Evolutionary conservation across 305 asterid genomes (phyloP).

Genomic region (Euphrasia arctica): DNA sequence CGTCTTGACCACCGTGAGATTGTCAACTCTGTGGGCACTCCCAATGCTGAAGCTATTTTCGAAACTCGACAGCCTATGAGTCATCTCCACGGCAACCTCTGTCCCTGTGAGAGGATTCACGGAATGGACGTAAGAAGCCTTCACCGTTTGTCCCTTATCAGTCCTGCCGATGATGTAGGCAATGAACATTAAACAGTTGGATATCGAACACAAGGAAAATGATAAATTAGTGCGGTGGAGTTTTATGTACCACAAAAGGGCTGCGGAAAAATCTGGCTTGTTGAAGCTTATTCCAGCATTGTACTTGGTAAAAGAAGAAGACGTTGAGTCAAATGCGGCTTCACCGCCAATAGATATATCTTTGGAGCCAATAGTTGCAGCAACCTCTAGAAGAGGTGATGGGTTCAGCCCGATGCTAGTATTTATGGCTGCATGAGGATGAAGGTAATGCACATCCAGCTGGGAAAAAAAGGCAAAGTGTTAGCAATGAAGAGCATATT

Average conservation of each 20-base stretch:
- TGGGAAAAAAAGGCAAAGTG: slow-evolving; percentile 30
- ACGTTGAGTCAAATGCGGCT: slow-evolving; percentile 65
- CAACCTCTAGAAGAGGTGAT: slow-evolving; percentile 67
- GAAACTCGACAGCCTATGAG: slow-evolving; percentile 55
- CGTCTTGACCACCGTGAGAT: slow-evolving; percentile 55
- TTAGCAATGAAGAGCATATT: neutral
- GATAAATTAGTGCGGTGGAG: neutral
- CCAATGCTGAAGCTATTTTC: slow-evolving; percentile 75
- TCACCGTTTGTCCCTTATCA: slow-evolving; percentile 76
- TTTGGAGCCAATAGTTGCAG: slow-evolving; percentile 73
- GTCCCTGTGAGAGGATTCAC: slow-evolving; percentile 57
- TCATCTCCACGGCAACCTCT: slow-evolving; percentile 84
- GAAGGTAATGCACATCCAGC: slow-evolving; percentile 79
- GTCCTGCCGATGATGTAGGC: slow-evolving; percentile 38
- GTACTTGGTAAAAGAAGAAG: slow-evolving; percentile 73
- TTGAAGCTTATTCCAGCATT: slow-evolving; percentile 76
- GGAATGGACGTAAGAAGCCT: slow-evolving; percentile 72
- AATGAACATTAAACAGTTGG: neutral
- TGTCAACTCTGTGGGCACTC: slow-evolving; percentile 54
- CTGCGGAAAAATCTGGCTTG: slow-evolving; percentile 76
- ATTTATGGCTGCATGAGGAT: slow-evolving; percentile 64
- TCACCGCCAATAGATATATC: slow-evolving; percentile 72
- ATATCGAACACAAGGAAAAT: neutral
- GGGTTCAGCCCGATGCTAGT: slow-evolving; percentile 82
- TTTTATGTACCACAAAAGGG: slow-evolving; percentile 57